Evolutionary conservation across 495 filamentous ascomycete genomes (phyloP).

Genomic region (Penicillium crystallinum): DNA sequence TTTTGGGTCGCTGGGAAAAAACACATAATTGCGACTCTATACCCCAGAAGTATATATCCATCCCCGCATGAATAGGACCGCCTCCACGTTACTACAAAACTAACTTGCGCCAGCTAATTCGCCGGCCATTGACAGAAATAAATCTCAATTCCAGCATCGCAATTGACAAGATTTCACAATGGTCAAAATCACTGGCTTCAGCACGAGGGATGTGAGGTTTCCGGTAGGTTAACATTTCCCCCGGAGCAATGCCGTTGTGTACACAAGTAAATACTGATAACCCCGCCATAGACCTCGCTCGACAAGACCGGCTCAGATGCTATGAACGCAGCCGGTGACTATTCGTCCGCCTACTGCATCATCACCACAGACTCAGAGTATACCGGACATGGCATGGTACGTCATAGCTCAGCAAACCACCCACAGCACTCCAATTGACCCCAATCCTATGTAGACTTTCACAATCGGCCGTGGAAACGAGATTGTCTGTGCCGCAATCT

Average conservation of each 20-base stretch:
- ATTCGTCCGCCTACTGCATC: slow-evolving; percentile 89
- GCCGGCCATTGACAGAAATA: neutral
- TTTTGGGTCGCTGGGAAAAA: neutral
- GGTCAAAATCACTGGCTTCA: slow-evolving; percentile 77
- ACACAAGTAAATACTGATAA: neutral
- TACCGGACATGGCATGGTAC: slow-evolving; percentile 84
- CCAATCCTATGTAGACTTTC: slow-evolving; percentile 62
- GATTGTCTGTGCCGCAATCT: slow-evolving; percentile 82
- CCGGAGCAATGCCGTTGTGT: neutral
- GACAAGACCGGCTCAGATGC: slow-evolving; percentile 95
- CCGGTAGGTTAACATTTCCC: slow-evolving; percentile 49
- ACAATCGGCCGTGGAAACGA: slow-evolving; percentile 96
- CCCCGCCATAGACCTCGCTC: slow-evolving; percentile 62
- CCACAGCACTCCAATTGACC: neutral
- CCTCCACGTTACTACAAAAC: neutral
- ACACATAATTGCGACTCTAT: neutral
- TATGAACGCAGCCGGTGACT: slow-evolving; percentile 95
- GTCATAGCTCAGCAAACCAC: slow-evolving; percentile 1
- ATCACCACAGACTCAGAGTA: slow-evolving; percentile 70
- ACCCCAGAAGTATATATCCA: neutral
- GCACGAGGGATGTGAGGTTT: slow-evolving; percentile 84
- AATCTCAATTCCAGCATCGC: neutral
- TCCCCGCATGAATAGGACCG: neutral
- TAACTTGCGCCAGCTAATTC: neutral
- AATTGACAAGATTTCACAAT: slow-evolving; percentile 26